Percentiles rank a stretch among this genome's conserved stretches.
These are phyloP conservation scores for Ceratocystis destructans DNA, from an alignment of 2,329 filamentous ascomycete genomes.

Conservation along the genomic window DNA sequence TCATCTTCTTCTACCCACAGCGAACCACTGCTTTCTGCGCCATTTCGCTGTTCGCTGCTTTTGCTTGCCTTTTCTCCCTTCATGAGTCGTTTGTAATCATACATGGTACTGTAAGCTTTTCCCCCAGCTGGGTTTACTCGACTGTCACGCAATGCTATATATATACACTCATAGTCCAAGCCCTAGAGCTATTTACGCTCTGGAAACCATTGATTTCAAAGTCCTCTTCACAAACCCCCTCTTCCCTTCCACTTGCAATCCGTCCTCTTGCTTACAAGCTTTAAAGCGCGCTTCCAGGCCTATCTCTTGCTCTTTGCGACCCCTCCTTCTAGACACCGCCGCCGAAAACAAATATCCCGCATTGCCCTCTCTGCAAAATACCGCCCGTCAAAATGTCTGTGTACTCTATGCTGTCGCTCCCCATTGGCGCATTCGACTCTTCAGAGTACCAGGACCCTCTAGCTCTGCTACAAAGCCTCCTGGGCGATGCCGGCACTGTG, in stretches of 20 bases:
- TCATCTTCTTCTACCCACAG: not conserved
- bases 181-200: not conserved
- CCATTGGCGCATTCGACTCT: constrained; percentile 71
- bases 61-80: not conserved
- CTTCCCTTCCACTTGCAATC: too few relatives aligned
- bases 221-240: not conserved
- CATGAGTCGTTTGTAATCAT: not conserved
- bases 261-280: not conserved
- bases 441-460: constrained; percentile 71
- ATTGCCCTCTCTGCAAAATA: constrained; percentile 4
- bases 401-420: constrained; percentile 83
- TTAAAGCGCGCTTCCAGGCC: not conserved
- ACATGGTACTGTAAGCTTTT: not conserved
- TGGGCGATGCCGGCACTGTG: constrained; percentile 60
- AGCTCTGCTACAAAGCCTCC: constrained; percentile 57
- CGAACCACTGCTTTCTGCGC: not conserved
- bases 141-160: not conserved
- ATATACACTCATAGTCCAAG: not conserved
- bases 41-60: not conserved
- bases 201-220: not conserved
- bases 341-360: constrained; percentile 13
- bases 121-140: not conserved
- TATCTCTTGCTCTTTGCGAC: not conserved
- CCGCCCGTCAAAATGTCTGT: constrained; percentile 28
- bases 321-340: not conserved